Conservation (phyloP, 805 yeast genomes). For the Ogataea allantospora region DNA sequence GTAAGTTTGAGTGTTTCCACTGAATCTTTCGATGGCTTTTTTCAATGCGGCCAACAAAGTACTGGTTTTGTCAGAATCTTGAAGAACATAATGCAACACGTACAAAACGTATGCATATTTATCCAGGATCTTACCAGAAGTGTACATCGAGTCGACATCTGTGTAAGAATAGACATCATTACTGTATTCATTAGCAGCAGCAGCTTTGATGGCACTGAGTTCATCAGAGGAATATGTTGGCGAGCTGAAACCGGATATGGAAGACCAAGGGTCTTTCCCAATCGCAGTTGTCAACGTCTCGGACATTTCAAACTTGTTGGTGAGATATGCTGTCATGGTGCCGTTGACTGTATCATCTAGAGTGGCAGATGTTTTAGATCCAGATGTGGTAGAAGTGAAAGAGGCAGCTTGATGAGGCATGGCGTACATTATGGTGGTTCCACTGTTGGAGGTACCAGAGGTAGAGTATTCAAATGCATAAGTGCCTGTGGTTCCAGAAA, state of each 20-base stretch:
- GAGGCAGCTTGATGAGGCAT: slow-evolving; percentile 51
- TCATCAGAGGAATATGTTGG: slow-evolving; percentile 23
- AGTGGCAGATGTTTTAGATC: slow-evolving; percentile 32
- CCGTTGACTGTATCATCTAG: slow-evolving; percentile 54
- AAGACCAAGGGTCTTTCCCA: slow-evolving; percentile 56
- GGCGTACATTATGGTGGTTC: slow-evolving; percentile 45
- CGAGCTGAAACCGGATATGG: slow-evolving; percentile 35
- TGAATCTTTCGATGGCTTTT: slow-evolving; percentile 64
- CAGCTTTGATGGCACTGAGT: slow-evolving; percentile 22
- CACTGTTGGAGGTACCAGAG: slow-evolving; percentile 46
- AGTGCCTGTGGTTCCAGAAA: slow-evolving; percentile 36
- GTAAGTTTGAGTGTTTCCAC: slow-evolving; percentile 58
- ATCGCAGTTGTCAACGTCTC: slow-evolving; percentile 42
- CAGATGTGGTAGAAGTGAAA: slow-evolving; percentile 31
- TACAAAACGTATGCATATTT: slow-evolving; percentile 84
- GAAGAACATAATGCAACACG: slow-evolving; percentile 61
- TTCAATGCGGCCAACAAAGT: slow-evolving; percentile 57
- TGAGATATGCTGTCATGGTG: slow-evolving; percentile 42
- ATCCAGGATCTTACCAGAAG: slow-evolving; percentile 82
- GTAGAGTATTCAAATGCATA: slow-evolving; percentile 45
- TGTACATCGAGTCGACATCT: slow-evolving; percentile 55
- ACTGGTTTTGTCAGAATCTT: slow-evolving; percentile 50
- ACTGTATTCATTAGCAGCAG: slow-evolving; percentile 40
- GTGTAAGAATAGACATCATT: slow-evolving; percentile 44
- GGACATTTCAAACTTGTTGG: slow-evolving; percentile 41